Evolutionary conservation across 2,329 filamentous ascomycete genomes (phyloP).

Genomic region (Sporothrix sp.): DNA sequence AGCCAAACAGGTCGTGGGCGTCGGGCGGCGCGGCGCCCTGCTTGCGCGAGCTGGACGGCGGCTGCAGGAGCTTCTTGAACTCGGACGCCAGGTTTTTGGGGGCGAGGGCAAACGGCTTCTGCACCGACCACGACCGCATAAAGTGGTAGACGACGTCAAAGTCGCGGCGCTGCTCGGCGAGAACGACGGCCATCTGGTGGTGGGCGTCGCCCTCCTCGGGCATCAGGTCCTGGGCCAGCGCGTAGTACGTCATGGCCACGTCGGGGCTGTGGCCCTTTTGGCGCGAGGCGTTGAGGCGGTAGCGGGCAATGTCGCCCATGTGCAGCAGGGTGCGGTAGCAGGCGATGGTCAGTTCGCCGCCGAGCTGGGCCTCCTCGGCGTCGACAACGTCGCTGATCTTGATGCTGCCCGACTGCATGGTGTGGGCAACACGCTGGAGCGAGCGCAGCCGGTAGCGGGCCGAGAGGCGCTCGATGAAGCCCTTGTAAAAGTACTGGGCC

Average conservation of each 20-base stretch:
- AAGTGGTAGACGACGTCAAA: constrained; percentile 83
- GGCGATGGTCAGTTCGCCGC: constrained; percentile 54
- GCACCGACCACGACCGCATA: constrained; percentile 69
- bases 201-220: constrained; percentile 73
- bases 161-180: constrained; percentile 62
- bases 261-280: constrained; percentile 68
- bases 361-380: constrained; percentile 40
- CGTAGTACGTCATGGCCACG: constrained; percentile 73
- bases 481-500: constrained; percentile 79
- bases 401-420: constrained; percentile 34
- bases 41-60: constrained; percentile 19
- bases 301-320: constrained; percentile 82
- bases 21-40: constrained; percentile 34
- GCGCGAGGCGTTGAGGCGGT: constrained; percentile 60
- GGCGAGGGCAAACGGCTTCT: constrained; percentile 65
- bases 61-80: constrained; percentile 48
- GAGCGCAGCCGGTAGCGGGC: constrained; percentile 39
- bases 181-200: constrained; percentile 83
- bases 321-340: constrained; percentile 78
- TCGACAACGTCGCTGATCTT: constrained; percentile 34
- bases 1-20: constrained; percentile 54
- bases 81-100: constrained; percentile 68
- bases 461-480: constrained; percentile 70
- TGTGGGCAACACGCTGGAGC: constrained; percentile 34
- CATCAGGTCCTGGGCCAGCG: constrained; percentile 66